These are phyloP conservation scores for Candida endomychidarum DNA, from an alignment of 805 yeast genomes.

Conservation along the genomic window DNA sequence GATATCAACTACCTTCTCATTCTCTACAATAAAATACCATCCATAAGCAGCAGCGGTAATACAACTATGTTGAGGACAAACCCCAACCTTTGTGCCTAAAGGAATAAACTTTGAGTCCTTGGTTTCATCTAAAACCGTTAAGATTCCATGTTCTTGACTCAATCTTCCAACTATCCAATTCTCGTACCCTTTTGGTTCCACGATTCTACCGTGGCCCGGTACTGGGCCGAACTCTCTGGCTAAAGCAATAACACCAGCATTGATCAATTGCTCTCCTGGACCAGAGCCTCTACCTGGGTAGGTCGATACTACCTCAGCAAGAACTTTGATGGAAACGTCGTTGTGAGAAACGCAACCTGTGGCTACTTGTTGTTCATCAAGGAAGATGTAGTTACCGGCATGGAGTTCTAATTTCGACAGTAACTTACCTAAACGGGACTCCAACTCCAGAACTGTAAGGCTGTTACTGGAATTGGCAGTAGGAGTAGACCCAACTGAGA, in stretches of 20 bases:
- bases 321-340: constrained; percentile 61
- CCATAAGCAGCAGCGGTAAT: constrained; percentile 65
- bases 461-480: constrained; percentile 61
- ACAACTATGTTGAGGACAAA: constrained; percentile 72
- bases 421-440: constrained; percentile 22
- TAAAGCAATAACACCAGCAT: constrained; percentile 72
- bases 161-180: constrained; percentile 67
- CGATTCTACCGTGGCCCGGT: constrained; percentile 60
- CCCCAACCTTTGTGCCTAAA: constrained; percentile 52
- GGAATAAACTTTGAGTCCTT: constrained; percentile 41
- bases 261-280: constrained; percentile 59
- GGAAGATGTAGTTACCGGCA: constrained; percentile 77
- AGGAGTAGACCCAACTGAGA: constrained; percentile 84
- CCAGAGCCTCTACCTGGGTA: constrained; percentile 57
- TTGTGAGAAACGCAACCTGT: constrained; percentile 62
- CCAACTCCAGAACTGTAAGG: constrained; percentile 22
- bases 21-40: constrained; percentile 52
- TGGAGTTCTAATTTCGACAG: constrained; percentile 61
- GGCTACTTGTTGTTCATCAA: constrained; percentile 76
- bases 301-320: constrained; percentile 54
- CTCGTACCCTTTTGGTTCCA: constrained; percentile 40
- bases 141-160: constrained; percentile 79
- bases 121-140: constrained; percentile 42
- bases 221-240: constrained; percentile 62
- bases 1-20: constrained; percentile 49